A percentile compares a stretch with the other conserved stretches of the same genome.
These are phyloP conservation scores for Pyrus hybrid DNA, from an alignment of 331 rosid genomes.

Conservation along the genomic window DNA sequence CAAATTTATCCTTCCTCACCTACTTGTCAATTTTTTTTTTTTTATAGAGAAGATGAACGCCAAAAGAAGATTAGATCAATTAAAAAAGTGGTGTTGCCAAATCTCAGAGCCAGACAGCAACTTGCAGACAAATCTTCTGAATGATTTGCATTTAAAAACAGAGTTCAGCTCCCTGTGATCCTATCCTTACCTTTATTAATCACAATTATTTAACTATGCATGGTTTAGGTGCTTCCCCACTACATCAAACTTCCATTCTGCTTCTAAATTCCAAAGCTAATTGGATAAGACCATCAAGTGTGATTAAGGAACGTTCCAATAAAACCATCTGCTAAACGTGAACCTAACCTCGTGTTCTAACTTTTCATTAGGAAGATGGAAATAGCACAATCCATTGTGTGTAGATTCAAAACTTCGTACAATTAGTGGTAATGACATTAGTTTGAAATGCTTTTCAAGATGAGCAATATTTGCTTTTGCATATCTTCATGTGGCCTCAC, in stretches of 20 bases:
- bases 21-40: slow-evolving; percentile 3
- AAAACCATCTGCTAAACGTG: background rate
- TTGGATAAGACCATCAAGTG: slow-evolving; percentile 26
- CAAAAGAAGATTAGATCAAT: slow-evolving; percentile 31
- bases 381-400: background rate
- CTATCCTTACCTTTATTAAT: background rate
- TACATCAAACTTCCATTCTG: slow-evolving; percentile 17
- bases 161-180: slow-evolving; percentile 6
- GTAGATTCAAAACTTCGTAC: background rate
- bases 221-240: slow-evolving; percentile 53
- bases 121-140: slow-evolving; percentile 28
- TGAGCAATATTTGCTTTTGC: background rate
- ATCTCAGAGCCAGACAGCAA: slow-evolving; percentile 38
- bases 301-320: slow-evolving; percentile 17
- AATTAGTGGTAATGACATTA: background rate
- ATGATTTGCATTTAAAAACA: slow-evolving; percentile 9
- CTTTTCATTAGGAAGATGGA: background rate
- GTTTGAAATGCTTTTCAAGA: background rate
- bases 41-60: slow-evolving; percentile 4
- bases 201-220: slow-evolving; percentile 7
- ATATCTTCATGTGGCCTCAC: no score
- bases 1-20: slow-evolving; percentile 8
- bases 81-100: slow-evolving; percentile 31
- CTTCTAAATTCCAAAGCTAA: slow-evolving; percentile 26
- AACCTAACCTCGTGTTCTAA: background rate